phyloP scores from a whole-genome alignment of 176 grass and related monocot genomes.

The Avena sativa region DNA sequence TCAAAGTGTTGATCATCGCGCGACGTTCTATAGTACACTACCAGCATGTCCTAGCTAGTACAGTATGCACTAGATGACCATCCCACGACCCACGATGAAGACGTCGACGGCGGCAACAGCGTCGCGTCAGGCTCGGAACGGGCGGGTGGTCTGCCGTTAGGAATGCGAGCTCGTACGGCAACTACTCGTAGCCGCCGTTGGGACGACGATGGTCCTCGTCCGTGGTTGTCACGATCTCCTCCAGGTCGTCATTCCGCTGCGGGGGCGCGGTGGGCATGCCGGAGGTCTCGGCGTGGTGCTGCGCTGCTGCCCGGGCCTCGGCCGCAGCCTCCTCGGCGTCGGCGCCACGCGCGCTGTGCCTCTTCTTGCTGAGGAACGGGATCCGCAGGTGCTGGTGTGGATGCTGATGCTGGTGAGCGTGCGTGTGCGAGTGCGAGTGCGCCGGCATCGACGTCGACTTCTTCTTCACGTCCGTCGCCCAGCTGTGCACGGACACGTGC shows the following conservation, averaged over 20 bases:
- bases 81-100: background rate
- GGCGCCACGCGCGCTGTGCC: background rate
- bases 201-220: slow-evolving; percentile 14
- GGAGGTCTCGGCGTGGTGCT: slow-evolving; percentile 9
- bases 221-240: slow-evolving; percentile 37
- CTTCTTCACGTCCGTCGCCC: slow-evolving; percentile 48
- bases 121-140: background rate
- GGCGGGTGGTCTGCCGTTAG: background rate
- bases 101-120: background rate
- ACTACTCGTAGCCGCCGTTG: background rate
- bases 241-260: background rate
- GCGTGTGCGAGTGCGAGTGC: background rate
- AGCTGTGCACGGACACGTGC: slow-evolving; percentile 46
- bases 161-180: background rate
- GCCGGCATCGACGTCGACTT: slow-evolving; percentile 21
- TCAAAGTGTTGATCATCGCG: too few relatives aligned
- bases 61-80: too few relatives aligned
- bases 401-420: slow-evolving; percentile 8
- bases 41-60: too few relatives aligned
- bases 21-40: too few relatives aligned
- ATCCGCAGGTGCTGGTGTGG: slow-evolving; percentile 34
- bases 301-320: background rate
- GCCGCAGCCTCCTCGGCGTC: slow-evolving; percentile 13
- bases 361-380: slow-evolving; percentile 40
- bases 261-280: background rate